Percentiles rank a stretch among this genome's conserved stretches.
Conservation (phyloP, 768 basidiomycete species). For the Mycena maculata region DNA sequence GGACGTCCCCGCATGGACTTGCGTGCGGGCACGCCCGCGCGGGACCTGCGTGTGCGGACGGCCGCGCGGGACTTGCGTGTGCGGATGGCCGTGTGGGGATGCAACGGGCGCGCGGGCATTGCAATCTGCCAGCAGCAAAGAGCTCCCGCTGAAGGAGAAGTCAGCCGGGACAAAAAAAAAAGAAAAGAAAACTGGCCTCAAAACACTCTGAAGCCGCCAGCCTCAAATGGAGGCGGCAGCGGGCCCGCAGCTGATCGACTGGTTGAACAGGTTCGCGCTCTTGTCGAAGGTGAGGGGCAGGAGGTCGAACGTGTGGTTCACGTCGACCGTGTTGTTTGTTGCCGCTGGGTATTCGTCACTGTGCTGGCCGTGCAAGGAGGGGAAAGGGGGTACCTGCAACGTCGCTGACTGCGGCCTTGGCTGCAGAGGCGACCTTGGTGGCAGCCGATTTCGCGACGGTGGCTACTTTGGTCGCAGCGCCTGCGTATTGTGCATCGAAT, state of each 20-base stretch:
- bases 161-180: too few relatives aligned
- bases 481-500: neutral
- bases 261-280: constrained; percentile 19
- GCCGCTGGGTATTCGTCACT: neutral
- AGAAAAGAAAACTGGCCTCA: too few relatives aligned
- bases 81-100: too few relatives aligned
- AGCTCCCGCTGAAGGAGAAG: too few relatives aligned
- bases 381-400: neutral
- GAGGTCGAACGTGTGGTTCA: constrained; percentile 7
- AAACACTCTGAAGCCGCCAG: too few relatives aligned
- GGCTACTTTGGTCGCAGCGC: neutral
- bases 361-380: neutral
- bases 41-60: too few relatives aligned
- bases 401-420: constrained; percentile 7
- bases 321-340: neutral
- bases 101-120: too few relatives aligned
- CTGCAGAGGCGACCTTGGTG: neutral
- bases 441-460: constrained; percentile 7
- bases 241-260: neutral
- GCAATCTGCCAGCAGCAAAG: too few relatives aligned
- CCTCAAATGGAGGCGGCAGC: neutral
- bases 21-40: too few relatives aligned
- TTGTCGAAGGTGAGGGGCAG: constrained; percentile 6
- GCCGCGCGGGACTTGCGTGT: too few relatives aligned
- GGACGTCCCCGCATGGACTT: too few relatives aligned